Conservation (phyloP, 768 basidiomycete species). For the Naganishia randhawae region DNA sequence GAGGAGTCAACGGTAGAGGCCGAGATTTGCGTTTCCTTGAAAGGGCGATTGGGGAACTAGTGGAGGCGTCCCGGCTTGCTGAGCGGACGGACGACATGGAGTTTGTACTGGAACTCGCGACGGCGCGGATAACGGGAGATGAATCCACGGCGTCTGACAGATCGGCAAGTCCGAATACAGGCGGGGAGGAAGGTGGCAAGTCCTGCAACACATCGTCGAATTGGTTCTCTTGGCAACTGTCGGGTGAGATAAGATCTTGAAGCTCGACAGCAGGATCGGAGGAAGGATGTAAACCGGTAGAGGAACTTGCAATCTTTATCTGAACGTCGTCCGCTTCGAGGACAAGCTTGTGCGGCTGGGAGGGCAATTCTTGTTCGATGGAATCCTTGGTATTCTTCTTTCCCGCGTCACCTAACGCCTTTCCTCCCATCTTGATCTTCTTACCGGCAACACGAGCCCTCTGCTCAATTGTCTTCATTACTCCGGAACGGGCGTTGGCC, state of each 20-base stretch:
- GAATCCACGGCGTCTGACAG: neutral
- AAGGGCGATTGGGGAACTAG: neutral
- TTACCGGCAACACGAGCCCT: neutral
- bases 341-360: neutral
- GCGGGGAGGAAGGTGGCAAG: slow-evolving; percentile 8
- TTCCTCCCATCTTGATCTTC: neutral
- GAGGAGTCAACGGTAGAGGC: neutral
- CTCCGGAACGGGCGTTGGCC: neutral
- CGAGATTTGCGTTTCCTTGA: slow-evolving; percentile 4
- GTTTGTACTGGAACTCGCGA: neutral
- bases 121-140: neutral
- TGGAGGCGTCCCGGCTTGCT: neutral
- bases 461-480: neutral
- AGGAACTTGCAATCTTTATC: slow-evolving; percentile 4
- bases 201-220: neutral
- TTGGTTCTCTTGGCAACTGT: neutral
- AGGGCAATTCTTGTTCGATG: neutral
- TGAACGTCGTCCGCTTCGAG: neutral
- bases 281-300: neutral
- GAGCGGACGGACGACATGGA: neutral
- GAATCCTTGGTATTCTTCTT: neutral
- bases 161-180: neutral
- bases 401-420: neutral
- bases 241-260: neutral
- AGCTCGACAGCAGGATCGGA: neutral